phyloP scores from a whole-genome alignment of 257 asterid species.

The Solanum paucissectum region DNA sequence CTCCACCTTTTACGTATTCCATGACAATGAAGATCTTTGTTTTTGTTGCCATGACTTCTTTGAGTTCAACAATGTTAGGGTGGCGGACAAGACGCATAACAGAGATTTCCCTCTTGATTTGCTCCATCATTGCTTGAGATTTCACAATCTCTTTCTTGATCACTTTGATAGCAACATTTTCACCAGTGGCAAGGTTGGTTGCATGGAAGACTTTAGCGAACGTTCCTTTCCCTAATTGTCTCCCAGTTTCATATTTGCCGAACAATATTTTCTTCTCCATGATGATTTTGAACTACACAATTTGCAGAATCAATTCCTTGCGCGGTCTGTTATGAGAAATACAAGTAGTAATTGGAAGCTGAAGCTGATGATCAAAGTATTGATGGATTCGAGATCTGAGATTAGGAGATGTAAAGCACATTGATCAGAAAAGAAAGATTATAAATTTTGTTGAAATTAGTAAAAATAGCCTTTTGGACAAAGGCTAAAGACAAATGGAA shows the following conservation, averaged over 20 bases:
- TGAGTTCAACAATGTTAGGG: slow-evolving; percentile 31
- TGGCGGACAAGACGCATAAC: slow-evolving; percentile 43
- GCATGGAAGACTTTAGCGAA: slow-evolving; percentile 35
- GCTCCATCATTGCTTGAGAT: slow-evolving; percentile 21
- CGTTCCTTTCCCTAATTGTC: slow-evolving; percentile 24
- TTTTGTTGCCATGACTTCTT: slow-evolving; percentile 36
- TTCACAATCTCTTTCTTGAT: slow-evolving; percentile 27
- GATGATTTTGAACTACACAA: not conserved
- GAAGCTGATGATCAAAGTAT: not conserved
- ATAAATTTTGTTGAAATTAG: not conserved
- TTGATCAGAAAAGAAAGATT: not conserved
- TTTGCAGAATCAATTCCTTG: not conserved
- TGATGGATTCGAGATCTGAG: not conserved
- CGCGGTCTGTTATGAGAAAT: not conserved
- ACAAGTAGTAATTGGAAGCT: not conserved
- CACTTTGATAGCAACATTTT: slow-evolving; percentile 29
- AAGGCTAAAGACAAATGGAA: not conserved
- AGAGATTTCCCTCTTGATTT: slow-evolving; percentile 33
- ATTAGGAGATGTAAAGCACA: not conserved
- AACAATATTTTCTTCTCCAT: slow-evolving; percentile 26
- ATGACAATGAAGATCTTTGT: slow-evolving; percentile 32
- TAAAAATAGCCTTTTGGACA: not conserved
- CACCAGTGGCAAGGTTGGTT: slow-evolving; percentile 6
- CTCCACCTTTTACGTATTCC: slow-evolving; percentile 30
- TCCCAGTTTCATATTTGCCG: slow-evolving; percentile 28